Evolutionary conservation across 495 filamentous ascomycete species (phyloP), one percentile per base, ranked within the genome.

Genomic region (Cenococcum geophilum): DNA sequence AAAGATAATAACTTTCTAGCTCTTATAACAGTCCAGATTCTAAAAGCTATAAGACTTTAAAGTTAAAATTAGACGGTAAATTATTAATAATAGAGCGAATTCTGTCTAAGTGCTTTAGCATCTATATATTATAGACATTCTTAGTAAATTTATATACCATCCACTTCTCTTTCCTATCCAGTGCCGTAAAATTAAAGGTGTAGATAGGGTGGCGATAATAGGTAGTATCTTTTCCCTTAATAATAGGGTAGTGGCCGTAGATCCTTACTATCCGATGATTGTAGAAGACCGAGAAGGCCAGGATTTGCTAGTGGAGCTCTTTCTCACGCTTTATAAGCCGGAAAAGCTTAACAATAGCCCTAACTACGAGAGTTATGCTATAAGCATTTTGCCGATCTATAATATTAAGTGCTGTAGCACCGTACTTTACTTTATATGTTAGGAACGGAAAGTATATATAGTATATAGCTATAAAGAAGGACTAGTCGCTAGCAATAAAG

Each of bases 221-320:
- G 10, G 52, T 60, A 51, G 52, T 57, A n/a, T 61, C 32, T 18
- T 25, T 48, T 45, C 63, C 59, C 49, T 66, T 53, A 51, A 66
- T 59, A 5, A 62, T 47, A 32, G 63, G 9, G 25, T 66, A 66
- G 49, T 61, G 55, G 22, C 59, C 63, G 18, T 55, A 66, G 21
- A 80, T 76, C 21, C 69, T 61, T 18, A 78, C 72, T 9, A 60
- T 59, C 16, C 53, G 20, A 43, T 76, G 56, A 62, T 80, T 66
- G 65, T 80, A 74, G 22, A 75, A 80, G 61, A 82, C 68, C 2
- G 76, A 80, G 72, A 80, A 81, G 37, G 70, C 69, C 37, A 77
- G 65, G 34, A 77, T 74, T 62, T 76, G 58, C 49, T 66, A 68
- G 60, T 79, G 22, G 42, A 78, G 58, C 67, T 78, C 73, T 23